Evolutionary conservation across 345 rosid genomes (phyloP).

Genomic region (Zanthoxylum bungeanum): DNA sequence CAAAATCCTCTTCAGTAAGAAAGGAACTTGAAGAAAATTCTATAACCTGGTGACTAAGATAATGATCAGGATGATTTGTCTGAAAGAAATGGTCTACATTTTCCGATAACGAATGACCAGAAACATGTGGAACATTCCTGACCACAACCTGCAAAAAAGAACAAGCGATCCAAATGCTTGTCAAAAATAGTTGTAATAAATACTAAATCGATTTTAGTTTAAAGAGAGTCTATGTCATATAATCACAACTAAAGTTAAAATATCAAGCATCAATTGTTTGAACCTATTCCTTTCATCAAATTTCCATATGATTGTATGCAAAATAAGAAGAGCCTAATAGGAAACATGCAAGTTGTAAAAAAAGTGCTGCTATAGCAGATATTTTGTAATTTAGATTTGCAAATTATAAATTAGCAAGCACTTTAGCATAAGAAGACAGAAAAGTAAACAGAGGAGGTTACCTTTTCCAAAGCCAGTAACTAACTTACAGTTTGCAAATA

Average conservation of each 20-base stretch:
- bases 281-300: not conserved
- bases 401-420: not conserved
- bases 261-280: no score
- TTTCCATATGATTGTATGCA: no score
- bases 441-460: not conserved
- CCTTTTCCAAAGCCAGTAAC: not conserved
- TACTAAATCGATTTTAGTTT: not conserved
- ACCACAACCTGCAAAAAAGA: constrained; percentile 76
- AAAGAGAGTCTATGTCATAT: not conserved
- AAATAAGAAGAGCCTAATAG: no score
- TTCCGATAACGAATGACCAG: constrained; percentile 54
- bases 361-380: no score
- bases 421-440: not conserved
- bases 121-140: constrained; percentile 72
- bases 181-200: not conserved
- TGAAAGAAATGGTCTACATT: constrained; percentile 72
- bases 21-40: not conserved
- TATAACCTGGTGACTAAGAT: constrained; percentile 84
- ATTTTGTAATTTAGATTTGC: no score
- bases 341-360: no score
- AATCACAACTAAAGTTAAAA: not conserved
- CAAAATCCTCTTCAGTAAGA: not conserved
- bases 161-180: not conserved
- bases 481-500: not conserved
- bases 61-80: constrained; percentile 81